Evolutionary conservation across 208 protist species (phyloP).

Genomic region (Wallacemonas sp.): DNA sequence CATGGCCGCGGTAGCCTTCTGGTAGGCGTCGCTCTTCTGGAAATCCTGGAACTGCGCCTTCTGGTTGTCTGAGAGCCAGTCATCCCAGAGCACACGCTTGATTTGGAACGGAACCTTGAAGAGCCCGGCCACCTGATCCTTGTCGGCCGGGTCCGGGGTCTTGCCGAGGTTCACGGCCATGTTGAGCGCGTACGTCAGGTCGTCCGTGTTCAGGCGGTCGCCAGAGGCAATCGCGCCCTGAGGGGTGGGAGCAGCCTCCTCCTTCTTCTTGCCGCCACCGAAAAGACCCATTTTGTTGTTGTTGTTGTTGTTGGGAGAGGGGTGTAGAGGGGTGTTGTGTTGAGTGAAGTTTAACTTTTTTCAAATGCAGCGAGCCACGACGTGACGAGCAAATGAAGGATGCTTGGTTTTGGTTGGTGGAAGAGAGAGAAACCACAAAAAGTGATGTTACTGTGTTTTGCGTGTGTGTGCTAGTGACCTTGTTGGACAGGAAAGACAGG

Average conservation of each 20-base stretch:
- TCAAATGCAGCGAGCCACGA: no score
- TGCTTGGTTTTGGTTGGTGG: no score
- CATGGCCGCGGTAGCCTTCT: conserved; percentile 26
- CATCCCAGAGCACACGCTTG: conserved; percentile 42
- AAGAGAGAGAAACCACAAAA: no score
- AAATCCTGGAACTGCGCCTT: conserved; percentile 41
- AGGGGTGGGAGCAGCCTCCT: background rate
- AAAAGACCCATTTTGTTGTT: conserved; percentile 28
- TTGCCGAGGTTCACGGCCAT: conserved; percentile 44
- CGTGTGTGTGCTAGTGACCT: no score
- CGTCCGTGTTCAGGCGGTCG: conserved; percentile 47
- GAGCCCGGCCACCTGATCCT: conserved; percentile 32
- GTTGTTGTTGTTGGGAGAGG: background rate
- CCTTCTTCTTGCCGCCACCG: conserved; percentile 26
- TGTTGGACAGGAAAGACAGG: no score
- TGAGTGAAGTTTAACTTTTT: no score
- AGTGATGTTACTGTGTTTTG: no score
- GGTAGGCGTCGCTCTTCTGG: conserved; percentile 42
- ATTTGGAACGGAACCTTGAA: conserved; percentile 50
- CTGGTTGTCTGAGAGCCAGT: conserved; percentile 29
- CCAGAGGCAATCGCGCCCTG: conserved; percentile 20
- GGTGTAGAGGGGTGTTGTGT: background rate
- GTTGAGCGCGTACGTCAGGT: conserved; percentile 59
- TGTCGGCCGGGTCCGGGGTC: conserved; percentile 17
- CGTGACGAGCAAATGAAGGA: no score